Evolutionary conservation across 805 yeast species (phyloP), one percentile per base, ranked within the genome.

Genomic region (Metschnikowia gruessii): DNA sequence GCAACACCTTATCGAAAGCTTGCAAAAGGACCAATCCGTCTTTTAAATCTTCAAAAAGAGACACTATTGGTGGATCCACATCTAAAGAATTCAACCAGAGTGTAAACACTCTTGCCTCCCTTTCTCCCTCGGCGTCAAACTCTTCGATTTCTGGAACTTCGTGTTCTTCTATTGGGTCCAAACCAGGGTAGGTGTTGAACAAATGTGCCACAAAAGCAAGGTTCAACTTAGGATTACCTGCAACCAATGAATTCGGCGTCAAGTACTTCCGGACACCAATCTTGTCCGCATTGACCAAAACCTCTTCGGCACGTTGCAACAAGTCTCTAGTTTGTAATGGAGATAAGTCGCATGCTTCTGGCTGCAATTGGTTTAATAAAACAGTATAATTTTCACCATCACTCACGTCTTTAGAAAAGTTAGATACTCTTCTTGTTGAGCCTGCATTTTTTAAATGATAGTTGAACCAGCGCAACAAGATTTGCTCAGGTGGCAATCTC

Each of bases 51-150:
- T 92, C 97, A 59, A 94, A 94, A 57, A 94, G 72, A 13, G 86
- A 82, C 42, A 89, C 89, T 49, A 94, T 92, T 21, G 97, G 87
- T 22, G 98, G 97, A 53, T 91, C 94, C 13, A 94, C 98, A 56
- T 94, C 98, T 59, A 94, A 77, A 1, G 97, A 89, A 70, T 94
- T 94, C 63, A 94, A 80, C 99, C 99, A 94, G 61, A 94, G 73
- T 5, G 99, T 94, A 71, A 94, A 94, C 11, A 94, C 99, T 67
- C 99, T 81, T 3, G 99, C 99, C 72, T 94, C 99, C 72, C 99
- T 87, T 72, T 94, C 99, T 53, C 99, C 99, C 71, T 94, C 99
- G 21, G 99, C 99, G 65, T 94, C 99, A 61, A 94, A 94, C 57
- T 89, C 98, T 72, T 94, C 99, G 57, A 94, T 88, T 64, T 91